A percentile compares a stretch with the other conserved stretches of the same genome.
Conservation (phyloP, 1,284 basidiomycete species). For the Sutorius eximius region DNA sequence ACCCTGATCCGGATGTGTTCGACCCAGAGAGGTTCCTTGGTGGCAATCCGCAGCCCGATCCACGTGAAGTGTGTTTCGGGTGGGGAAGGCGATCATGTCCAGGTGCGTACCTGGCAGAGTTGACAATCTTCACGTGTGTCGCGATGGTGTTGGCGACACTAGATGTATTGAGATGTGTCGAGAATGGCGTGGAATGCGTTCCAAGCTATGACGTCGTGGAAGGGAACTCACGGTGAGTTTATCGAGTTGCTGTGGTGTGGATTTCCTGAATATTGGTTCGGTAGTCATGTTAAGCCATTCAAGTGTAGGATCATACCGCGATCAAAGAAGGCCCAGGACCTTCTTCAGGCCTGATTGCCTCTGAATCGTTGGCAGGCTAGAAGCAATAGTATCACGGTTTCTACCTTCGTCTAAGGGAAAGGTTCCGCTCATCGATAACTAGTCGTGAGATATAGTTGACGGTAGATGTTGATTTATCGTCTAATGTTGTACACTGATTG, state of each 20-base stretch:
- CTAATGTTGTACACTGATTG: background rate
- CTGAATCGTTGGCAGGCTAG: background rate
- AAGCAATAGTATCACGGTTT: background rate
- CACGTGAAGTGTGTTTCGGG: constrained; percentile 15
- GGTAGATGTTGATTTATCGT: background rate
- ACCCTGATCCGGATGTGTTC: constrained; percentile 15
- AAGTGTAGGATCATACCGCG: constrained; percentile 11
- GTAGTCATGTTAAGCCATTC: constrained; percentile 18
- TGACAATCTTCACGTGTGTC: constrained; percentile 16
- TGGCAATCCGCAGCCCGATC: constrained; percentile 7
- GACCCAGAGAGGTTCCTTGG: constrained; percentile 19
- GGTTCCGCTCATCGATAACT: background rate
- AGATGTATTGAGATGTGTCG: constrained; percentile 10
- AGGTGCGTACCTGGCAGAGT: constrained; percentile 11
- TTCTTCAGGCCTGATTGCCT: constrained; percentile 2
- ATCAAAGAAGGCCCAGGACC: constrained; percentile 3
- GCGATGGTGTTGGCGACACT: constrained; percentile 19
- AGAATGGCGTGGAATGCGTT: constrained; percentile 6
- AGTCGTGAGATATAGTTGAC: background rate
- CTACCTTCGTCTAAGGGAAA: background rate
- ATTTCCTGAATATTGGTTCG: background rate
- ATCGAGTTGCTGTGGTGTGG: background rate
- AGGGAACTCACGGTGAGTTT: constrained; percentile 2
- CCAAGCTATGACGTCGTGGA: constrained; percentile 11
- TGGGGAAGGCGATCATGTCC: constrained; percentile 19